These are phyloP conservation scores for Emergomyces pasteurianus DNA, from an alignment of 2,329 filamentous ascomycete genomes.

Conservation along the genomic window DNA sequence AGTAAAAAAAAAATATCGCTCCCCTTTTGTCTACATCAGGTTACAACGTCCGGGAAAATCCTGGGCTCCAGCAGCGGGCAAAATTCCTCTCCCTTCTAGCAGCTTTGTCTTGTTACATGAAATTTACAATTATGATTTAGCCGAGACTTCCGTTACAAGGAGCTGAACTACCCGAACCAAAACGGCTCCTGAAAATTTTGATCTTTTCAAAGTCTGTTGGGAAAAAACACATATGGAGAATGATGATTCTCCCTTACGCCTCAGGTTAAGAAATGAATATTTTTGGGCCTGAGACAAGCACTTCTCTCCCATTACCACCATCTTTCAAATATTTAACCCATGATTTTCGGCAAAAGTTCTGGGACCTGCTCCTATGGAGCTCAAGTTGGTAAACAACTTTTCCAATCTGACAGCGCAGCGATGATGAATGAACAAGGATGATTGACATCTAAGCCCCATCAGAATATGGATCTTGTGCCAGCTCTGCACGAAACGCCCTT, in stretches of 20 bases:
- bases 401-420: neutral
- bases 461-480: neutral
- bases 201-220: neutral
- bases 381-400: neutral
- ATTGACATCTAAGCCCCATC: neutral
- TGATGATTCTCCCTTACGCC: no score
- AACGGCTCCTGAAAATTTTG: neutral
- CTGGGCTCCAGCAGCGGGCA: neutral
- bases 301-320: neutral
- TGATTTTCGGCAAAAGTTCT: no score
- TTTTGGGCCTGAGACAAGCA: neutral
- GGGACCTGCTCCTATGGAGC: neutral
- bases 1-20: no score
- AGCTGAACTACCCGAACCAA: neutral
- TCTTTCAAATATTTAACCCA: neutral
- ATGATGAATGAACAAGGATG: neutral
- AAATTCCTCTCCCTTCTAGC: neutral
- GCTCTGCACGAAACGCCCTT: no score
- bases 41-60: neutral
- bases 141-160: neutral
- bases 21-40: no score
- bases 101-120: neutral
- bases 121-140: neutral
- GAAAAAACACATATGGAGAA: no score
- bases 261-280: neutral